Conservation (phyloP, 371 early-diverging fungal genomes). For the Zychaea mexicana region DNA sequence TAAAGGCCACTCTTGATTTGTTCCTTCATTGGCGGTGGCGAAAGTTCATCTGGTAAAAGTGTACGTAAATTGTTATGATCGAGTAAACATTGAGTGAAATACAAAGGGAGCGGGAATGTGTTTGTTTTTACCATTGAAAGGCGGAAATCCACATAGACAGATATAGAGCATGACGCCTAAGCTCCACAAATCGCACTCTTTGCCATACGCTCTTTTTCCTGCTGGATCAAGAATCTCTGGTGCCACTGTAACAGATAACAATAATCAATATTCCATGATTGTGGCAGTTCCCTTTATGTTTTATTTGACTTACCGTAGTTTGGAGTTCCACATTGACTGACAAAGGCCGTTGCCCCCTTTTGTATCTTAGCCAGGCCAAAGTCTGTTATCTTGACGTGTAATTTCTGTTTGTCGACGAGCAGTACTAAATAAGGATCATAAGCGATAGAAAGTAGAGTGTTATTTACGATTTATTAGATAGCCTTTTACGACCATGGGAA, state of each 20-base stretch:
- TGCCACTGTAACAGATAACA: slow-evolving; percentile 75
- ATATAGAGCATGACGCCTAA: slow-evolving; percentile 98
- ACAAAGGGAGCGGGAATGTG: neutral
- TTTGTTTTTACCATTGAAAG: slow-evolving; percentile 68
- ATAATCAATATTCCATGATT: too few relatives aligned
- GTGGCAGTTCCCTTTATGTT: too few relatives aligned
- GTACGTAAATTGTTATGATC: neutral
- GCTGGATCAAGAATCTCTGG: slow-evolving; percentile 89
- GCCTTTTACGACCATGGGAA: too few relatives aligned
- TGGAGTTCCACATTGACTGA: slow-evolving; percentile 95
- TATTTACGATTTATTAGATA: too few relatives aligned
- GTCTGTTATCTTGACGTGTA: slow-evolving; percentile 89
- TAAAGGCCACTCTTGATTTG: slow-evolving; percentile 85
- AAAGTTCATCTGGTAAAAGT: slow-evolving; percentile 17
- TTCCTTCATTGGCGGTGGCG: slow-evolving; percentile 26
- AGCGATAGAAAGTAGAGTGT: slow-evolving; percentile 46
- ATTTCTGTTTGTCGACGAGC: slow-evolving; percentile 54
- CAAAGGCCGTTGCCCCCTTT: slow-evolving; percentile 55
- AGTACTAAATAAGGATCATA: too few relatives aligned
- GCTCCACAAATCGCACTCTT: slow-evolving; percentile 97
- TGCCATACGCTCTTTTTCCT: slow-evolving; percentile 72
- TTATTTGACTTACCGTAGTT: slow-evolving; percentile 76
- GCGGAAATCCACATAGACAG: slow-evolving; percentile 94
- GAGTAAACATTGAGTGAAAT: neutral
- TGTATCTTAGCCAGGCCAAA: slow-evolving; percentile 93